Base-by-base conservation (phyloP, 2,329 filamentous ascomycete genomes). In the Fusarium sp. region DNA sequence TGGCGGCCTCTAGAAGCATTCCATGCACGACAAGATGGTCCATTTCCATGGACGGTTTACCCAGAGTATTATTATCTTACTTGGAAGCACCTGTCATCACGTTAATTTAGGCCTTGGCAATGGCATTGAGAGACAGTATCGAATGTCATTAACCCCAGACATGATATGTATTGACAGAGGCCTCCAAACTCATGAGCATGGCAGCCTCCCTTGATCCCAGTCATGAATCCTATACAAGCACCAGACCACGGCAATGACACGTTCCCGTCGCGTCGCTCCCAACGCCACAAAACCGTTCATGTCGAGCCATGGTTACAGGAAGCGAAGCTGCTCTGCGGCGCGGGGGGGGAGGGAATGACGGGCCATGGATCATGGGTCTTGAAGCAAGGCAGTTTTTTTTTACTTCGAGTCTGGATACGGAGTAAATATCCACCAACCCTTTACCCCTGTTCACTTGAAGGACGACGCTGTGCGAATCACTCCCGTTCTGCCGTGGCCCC, bases 381-480 rank as follows among this genome's bases (percentile, higher is more conserved):
- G 44, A 14, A 16, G 20, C 42, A 49, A 49, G 42, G 42, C 42
- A 49, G 23, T 49, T 49, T 49, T 46, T 14, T n/a, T 14, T 25
- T 9, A 7, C 6, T 14, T 58, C 50, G 44, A 31, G 34, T 6
- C 13, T 13, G 18, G 34, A 38, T 16, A 16, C 34, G 20, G 8
- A n/a, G 8, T 25, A 46, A 46, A 46, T 46, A 34, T 36, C 10
- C 14, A 18, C 51, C 64, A 49, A 23, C 36, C 27, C 34, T 29
- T 25, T 11, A 20, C 40, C 34, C 38, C 23, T 66, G 46, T 3
- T 31, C 34, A 42, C 18, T 42, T 2, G 7, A 42, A 42, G 6
- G 10, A 40, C 38, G 16, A 20, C 6, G 65, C 65, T 63, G 18
- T 68, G 70, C 68, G 70, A 64, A 61, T 18, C 49, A 54, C 20